Conservation (phyloP, 805 yeast genomes). For the Zygoascus bituminiphila region DNA sequence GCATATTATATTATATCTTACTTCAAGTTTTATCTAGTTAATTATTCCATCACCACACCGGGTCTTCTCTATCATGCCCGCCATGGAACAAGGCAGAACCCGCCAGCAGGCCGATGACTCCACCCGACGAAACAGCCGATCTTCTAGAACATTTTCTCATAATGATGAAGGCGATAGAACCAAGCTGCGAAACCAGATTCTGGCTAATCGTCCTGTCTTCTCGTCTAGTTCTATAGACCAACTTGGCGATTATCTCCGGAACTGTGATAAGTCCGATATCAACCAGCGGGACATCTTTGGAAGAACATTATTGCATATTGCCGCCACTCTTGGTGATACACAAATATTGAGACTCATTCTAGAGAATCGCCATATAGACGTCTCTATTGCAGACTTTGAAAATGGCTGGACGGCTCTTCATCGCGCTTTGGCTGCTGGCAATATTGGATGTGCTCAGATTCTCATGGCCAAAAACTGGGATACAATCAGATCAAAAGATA, state of each 20-base stretch:
- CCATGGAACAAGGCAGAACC: background rate
- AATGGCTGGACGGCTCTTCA: slow-evolving; percentile 80
- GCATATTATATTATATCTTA: no score
- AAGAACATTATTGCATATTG: slow-evolving; percentile 32
- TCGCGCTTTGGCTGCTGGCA: slow-evolving; percentile 51
- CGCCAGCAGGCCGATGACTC: background rate
- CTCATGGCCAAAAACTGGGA: slow-evolving; percentile 31
- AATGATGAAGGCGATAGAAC: slow-evolving; percentile 1
- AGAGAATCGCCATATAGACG: slow-evolving; percentile 40
- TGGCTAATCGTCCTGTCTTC: background rate
- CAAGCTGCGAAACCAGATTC: background rate
- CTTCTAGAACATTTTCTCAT: background rate
- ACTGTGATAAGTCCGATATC: slow-evolving; percentile 11
- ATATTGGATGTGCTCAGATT: slow-evolving; percentile 45
- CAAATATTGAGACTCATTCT: slow-evolving; percentile 36
- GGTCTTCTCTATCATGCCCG: no score
- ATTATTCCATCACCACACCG: no score
- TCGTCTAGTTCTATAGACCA: background rate
- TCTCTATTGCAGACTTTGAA: slow-evolving; percentile 52
- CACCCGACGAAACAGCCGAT: slow-evolving; percentile 1
- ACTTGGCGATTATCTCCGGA: slow-evolving; percentile 4
- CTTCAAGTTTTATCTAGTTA: no score
- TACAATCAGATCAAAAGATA: slow-evolving; percentile 52
- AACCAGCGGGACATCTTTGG: slow-evolving; percentile 61
- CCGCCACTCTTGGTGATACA: slow-evolving; percentile 23